These are phyloP conservation scores for Amylocystis lapponica DNA, from an alignment of 768 basidiomycete species.

Conservation along the genomic window DNA sequence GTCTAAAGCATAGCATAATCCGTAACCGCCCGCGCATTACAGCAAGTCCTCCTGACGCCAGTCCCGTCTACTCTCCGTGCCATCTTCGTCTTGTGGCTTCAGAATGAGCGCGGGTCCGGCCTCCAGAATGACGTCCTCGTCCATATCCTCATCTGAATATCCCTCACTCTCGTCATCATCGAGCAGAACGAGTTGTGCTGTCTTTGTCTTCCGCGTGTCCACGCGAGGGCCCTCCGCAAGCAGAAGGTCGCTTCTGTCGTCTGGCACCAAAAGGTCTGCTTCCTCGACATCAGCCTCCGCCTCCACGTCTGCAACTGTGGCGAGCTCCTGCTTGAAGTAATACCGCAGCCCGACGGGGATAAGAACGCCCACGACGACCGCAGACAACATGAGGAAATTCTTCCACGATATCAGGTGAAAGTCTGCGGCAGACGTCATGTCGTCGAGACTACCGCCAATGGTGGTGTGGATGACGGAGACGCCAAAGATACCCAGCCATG, in stretches of 20 bases:
- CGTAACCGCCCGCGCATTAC: background rate
- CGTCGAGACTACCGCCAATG: slow-evolving; percentile 87
- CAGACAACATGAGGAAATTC: slow-evolving; percentile 81
- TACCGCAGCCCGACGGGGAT: slow-evolving; percentile 88
- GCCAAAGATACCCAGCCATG: slow-evolving; percentile 87
- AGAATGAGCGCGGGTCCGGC: slow-evolving; percentile 60
- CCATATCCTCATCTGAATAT: slow-evolving; percentile 42
- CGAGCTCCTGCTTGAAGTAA: slow-evolving; percentile 66
- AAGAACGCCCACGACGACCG: slow-evolving; percentile 86
- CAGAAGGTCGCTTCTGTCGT: slow-evolving; percentile 35
- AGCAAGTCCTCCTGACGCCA: slow-evolving; percentile 5
- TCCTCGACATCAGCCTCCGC: slow-evolving; percentile 29
- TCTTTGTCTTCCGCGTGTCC: slow-evolving; percentile 36
- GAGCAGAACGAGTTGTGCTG: slow-evolving; percentile 25
- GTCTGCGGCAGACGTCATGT: slow-evolving; percentile 92
- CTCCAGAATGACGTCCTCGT: slow-evolving; percentile 71
- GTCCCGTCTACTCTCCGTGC: background rate
- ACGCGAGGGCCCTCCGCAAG: slow-evolving; percentile 52
- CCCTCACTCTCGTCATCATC: slow-evolving; percentile 33
- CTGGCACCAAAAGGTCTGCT: slow-evolving; percentile 26
- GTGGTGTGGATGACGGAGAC: slow-evolving; percentile 93
- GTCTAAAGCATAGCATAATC: no score
- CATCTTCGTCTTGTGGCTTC: slow-evolving; percentile 25
- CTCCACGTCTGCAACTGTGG: slow-evolving; percentile 30
- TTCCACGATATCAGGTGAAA: slow-evolving; percentile 91